These are phyloP conservation scores for Mycena rosella DNA, from an alignment of 768 basidiomycete species.

Conservation along the genomic window DNA sequence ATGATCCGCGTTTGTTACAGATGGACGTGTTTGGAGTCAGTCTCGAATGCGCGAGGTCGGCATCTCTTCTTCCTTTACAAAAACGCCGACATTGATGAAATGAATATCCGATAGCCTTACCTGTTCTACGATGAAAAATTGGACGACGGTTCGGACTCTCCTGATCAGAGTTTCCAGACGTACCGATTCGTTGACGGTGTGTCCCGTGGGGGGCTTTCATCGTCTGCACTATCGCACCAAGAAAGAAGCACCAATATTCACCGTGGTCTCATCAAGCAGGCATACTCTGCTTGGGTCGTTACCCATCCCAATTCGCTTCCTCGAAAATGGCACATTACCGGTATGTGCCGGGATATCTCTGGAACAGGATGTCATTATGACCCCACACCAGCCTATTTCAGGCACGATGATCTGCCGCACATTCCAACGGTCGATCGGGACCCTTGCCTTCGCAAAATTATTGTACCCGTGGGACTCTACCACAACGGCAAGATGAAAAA, in stretches of 20 bases:
- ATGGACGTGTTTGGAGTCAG: constrained; percentile 78
- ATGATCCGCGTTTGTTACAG: constrained; percentile 43
- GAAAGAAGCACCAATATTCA: constrained; percentile 67
- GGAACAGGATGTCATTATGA: constrained; percentile 50
- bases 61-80: constrained; percentile 11
- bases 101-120: constrained; percentile 62
- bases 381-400: constrained; percentile 56
- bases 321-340: constrained; percentile 76
- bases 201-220: constrained; percentile 61
- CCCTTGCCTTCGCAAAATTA: constrained; percentile 55
- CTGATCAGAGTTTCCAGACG: constrained; percentile 55
- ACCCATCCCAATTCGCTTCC: constrained; percentile 59
- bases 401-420: constrained; percentile 59
- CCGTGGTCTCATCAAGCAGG: constrained; percentile 74
- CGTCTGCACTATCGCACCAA: constrained; percentile 69
- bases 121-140: constrained; percentile 77
- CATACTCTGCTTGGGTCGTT: constrained; percentile 76
- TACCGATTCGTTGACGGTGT: constrained; percentile 72
- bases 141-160: constrained; percentile 55
- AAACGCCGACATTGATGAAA: constrained; percentile 19
- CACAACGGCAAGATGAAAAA: constrained; percentile 59
- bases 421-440: constrained; percentile 64
- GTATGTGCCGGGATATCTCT: constrained; percentile 55
- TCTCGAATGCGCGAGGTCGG: constrained; percentile 73
- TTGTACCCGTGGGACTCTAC: constrained; percentile 62